Percentiles rank a stretch among this genome's conserved stretches.
phyloP scores from a whole-genome alignment of 176 grass and related monocot genomes.

The Raddia distichophylla region DNA sequence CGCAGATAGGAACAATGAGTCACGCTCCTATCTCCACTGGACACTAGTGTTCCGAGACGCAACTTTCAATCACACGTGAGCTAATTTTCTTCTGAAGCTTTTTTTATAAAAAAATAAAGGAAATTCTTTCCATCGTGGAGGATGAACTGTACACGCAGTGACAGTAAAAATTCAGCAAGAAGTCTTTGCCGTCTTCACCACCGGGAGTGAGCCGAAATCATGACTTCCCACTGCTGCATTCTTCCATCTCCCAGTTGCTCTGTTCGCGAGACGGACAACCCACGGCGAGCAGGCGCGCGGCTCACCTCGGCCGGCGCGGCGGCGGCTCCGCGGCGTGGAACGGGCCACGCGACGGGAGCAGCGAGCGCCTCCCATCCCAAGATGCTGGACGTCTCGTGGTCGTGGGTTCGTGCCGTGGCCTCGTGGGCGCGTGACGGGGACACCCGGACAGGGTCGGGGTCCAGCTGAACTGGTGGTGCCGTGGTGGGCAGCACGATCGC shows the following conservation, averaged over 20 bases:
- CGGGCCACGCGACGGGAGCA: constrained; percentile 20
- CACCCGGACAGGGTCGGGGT: neutral
- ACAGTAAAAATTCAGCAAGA: neutral
- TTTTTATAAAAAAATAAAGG: too few species aligned
- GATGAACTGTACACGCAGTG: too few species aligned
- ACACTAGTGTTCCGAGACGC: constrained; percentile 9
- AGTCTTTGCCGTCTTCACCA: too few species aligned
- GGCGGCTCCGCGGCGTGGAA: neutral
- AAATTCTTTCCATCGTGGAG: too few species aligned
- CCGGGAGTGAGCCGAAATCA: neutral
- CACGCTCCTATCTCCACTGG: constrained; percentile 26
- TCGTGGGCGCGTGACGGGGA: neutral
- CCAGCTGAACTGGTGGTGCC: neutral
- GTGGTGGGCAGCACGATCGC: neutral
- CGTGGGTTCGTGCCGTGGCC: too few species aligned
- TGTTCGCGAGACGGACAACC: too few species aligned
- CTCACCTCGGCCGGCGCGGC: neutral
- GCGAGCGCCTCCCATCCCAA: neutral
- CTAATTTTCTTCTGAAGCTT: neutral
- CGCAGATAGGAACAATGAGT: constrained; percentile 21
- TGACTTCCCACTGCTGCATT: neutral
- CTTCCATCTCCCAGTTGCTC: neutral
- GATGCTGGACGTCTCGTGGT: neutral
- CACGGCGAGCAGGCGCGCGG: neutral
- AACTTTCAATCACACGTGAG: neutral